Conservation (phyloP, 202 grass and related monocot species). For the Miscanthus sacchariflorus region DNA sequence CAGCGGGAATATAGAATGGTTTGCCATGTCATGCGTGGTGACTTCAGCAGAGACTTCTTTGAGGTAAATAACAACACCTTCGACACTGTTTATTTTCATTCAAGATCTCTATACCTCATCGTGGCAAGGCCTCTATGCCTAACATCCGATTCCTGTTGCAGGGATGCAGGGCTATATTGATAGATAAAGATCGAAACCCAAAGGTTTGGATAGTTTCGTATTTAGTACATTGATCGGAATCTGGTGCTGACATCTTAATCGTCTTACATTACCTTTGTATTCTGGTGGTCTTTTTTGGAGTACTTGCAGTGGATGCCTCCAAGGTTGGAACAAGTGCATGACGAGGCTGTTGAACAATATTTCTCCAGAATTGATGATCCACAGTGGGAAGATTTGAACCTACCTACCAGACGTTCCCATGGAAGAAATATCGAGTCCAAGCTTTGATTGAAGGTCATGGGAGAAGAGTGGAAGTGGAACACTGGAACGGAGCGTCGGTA, state of each 20-base stretch:
- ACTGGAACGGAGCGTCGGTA: neutral
- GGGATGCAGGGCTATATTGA: conserved; percentile 97
- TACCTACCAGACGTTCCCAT: conserved; percentile 44
- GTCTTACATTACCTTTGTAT: too few relatives aligned
- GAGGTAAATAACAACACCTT: conserved; percentile 64
- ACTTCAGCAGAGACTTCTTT: conserved; percentile 93
- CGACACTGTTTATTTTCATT: neutral
- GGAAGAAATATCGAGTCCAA: conserved; percentile 61
- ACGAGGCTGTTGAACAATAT: conserved; percentile 61
- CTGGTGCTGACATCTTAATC: too few relatives aligned
- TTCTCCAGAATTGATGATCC: conserved; percentile 78
- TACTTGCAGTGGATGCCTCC: conserved; percentile 88
- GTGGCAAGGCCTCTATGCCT: neutral
- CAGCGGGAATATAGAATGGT: conserved; percentile 93
- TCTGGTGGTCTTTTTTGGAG: conserved; percentile 6
- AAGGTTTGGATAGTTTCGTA: too few relatives aligned
- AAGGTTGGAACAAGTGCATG: conserved; percentile 74
- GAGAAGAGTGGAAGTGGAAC: neutral
- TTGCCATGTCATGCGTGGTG: conserved; percentile 88
- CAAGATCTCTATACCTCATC: neutral
- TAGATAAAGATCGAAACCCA: too few relatives aligned
- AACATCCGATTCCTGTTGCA: conserved; percentile 53
- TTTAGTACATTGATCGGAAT: too few relatives aligned
- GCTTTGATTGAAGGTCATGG: conserved; percentile 50
- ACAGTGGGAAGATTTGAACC: conserved; percentile 69